phyloP scores from a whole-genome alignment of 768 basidiomycete species.

The Calocera cornea region DNA sequence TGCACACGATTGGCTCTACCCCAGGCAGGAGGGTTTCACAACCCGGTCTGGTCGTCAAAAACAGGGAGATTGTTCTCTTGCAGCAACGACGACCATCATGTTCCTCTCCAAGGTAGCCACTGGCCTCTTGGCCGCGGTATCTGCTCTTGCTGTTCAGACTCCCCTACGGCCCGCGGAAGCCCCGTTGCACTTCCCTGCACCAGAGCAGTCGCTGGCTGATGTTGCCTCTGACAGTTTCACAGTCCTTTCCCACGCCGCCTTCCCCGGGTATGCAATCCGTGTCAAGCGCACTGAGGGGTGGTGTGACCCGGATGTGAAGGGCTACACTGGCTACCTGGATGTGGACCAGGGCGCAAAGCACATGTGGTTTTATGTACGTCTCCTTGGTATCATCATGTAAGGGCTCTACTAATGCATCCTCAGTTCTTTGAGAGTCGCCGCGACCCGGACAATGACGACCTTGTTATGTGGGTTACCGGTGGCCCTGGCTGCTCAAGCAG shows the following conservation, averaged over 20 bases:
- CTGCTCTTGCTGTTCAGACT: not conserved
- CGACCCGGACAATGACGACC: slow-evolving; percentile 11
- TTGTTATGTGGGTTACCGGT: slow-evolving; percentile 12
- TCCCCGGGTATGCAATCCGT: slow-evolving; percentile 32
- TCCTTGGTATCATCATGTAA: not conserved
- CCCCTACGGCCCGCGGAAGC: not conserved
- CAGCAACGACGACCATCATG: not conserved
- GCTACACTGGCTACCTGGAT: slow-evolving; percentile 10
- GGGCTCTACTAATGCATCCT: too few relatives aligned
- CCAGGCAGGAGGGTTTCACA: not conserved
- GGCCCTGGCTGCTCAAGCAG: not conserved
- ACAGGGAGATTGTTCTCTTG: too few relatives aligned
- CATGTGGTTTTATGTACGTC: slow-evolving; percentile 5
- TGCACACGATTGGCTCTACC: not conserved
- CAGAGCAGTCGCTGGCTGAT: not conserved
- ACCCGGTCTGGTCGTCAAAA: not conserved
- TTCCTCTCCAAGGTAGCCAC: not conserved
- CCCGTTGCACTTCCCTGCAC: not conserved
- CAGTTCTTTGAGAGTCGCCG: slow-evolving; percentile 12
- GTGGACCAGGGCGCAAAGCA: slow-evolving; percentile 12
- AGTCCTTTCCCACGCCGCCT: slow-evolving; percentile 31
- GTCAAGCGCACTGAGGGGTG: slow-evolving; percentile 24
- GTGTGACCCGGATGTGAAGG: not conserved
- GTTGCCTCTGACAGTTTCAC: slow-evolving; percentile 23
- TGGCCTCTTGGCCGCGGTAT: not conserved